Evolutionary conservation across 2,329 filamentous ascomycete genomes (phyloP).

Genomic region (Paraphoma sp.): DNA sequence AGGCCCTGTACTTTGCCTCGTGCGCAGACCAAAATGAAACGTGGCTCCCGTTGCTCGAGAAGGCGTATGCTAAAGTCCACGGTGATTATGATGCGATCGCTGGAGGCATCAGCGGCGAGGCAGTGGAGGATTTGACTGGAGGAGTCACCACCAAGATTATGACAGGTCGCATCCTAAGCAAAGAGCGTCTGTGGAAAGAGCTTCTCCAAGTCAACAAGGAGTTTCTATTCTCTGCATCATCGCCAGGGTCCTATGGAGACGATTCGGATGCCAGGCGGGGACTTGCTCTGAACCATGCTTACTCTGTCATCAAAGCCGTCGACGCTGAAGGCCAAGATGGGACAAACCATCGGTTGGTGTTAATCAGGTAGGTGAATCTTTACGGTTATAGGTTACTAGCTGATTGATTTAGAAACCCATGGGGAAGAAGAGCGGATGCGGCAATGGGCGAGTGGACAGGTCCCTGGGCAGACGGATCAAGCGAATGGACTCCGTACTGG

Average conservation of each 20-base stretch:
- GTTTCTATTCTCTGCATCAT: conserved; percentile 72
- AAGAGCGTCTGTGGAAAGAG: conserved; percentile 84
- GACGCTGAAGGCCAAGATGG: conserved; percentile 57
- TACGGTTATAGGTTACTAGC: conserved; percentile 9
- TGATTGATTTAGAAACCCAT: conserved; percentile 68
- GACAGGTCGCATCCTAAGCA: conserved; percentile 74
- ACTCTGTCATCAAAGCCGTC: conserved; percentile 63
- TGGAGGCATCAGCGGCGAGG: conserved; percentile 67
- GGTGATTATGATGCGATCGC: conserved; percentile 78
- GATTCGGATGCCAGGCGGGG: conserved; percentile 62
- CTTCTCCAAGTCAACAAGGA: conserved; percentile 75
- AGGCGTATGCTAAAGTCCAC: conserved; percentile 84
- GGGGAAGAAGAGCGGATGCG: conserved; percentile 66
- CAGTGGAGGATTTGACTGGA: conserved; percentile 66
- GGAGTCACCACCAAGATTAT: conserved; percentile 73
- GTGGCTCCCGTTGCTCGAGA: conserved; percentile 81
- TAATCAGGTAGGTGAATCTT: conserved; percentile 57
- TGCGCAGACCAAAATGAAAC: conserved; percentile 79
- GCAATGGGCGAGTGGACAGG: conserved; percentile 72
- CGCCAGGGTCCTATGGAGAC: conserved; percentile 62
- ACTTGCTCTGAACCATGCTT: conserved; percentile 56
- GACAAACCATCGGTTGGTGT: conserved; percentile 60
- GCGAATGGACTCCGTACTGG: conserved; percentile 83
- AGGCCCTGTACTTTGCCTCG: conserved; percentile 78
- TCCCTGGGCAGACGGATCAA: conserved; percentile 80